These are phyloP conservation scores for Gyromitra esculenta DNA, from an alignment of 2,329 filamentous ascomycete genomes.

Conservation along the genomic window DNA sequence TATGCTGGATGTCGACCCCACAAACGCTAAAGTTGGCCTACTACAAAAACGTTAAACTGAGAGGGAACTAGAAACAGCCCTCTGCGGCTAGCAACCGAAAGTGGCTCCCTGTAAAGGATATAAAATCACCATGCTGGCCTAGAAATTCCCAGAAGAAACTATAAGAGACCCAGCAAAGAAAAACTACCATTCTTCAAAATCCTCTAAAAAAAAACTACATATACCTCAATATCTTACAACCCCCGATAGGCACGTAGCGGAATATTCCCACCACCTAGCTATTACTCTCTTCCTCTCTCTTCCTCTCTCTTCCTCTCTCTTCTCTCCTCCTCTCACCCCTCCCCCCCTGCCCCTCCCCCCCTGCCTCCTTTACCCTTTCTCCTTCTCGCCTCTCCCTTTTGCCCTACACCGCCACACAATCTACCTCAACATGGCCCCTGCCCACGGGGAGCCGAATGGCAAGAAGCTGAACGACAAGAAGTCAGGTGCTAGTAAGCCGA, in stretches of 20 bases:
- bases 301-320: not conserved
- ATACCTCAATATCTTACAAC: not conserved
- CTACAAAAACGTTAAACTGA: too few relatives aligned
- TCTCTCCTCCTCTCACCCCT: not conserved
- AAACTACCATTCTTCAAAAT: not conserved
- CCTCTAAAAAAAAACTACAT: not conserved
- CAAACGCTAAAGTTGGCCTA: too few relatives aligned
- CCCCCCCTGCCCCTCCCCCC: not conserved
- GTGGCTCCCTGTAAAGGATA: not conserved
- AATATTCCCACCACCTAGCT: not conserved
- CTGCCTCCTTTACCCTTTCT: not conserved
- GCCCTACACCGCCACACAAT: not conserved
- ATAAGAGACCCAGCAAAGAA: not conserved
- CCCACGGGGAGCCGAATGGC: not conserved
- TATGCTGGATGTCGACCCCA: too few relatives aligned
- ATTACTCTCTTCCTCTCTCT: not conserved
- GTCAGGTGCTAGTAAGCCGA: too few relatives aligned
- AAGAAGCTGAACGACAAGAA: too few relatives aligned
- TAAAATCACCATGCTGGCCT: not conserved
- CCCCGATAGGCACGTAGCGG: not conserved
- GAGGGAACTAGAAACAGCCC: too few relatives aligned
- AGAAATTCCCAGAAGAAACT: not conserved
- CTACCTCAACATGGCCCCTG: not conserved
- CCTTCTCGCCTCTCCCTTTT: not conserved
- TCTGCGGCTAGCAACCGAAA: not conserved